phyloP scores from a whole-genome alignment of 2,329 filamentous ascomycete species.

The Clonostachys chloroleuca region DNA sequence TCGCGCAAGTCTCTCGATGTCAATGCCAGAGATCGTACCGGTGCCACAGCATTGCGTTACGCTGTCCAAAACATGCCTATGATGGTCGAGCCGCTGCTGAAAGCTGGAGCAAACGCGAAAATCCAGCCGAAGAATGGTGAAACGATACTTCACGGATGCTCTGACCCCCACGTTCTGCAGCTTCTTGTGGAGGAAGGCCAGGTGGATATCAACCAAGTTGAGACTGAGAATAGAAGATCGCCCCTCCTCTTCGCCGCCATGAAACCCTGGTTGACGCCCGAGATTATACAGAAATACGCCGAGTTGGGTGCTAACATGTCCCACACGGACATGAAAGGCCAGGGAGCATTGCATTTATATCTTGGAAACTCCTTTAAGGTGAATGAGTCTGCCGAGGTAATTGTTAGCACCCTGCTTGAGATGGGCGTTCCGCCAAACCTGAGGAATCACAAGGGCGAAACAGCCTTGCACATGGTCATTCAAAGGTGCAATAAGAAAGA shows the following conservation, averaged over 20 bases:
- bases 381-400: background rate
- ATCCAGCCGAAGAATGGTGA: no score
- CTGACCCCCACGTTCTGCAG: background rate
- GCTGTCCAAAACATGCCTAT: no score
- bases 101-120: background rate
- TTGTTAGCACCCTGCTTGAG: background rate
- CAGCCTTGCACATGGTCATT: background rate
- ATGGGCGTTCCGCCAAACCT: background rate
- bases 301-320: background rate
- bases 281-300: no score
- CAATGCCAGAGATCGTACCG: background rate
- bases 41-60: no score
- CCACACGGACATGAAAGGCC: background rate
- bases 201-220: background rate
- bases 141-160: background rate
- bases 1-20: background rate
- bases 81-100: background rate
- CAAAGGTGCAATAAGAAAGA: background rate
- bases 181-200: background rate
- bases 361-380: no score
- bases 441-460: background rate
- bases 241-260: no score
- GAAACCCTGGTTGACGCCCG: no score
- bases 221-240: background rate
- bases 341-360: background rate